Base-by-base conservation (phyloP, 192 early-diverging fungal species). In the Phlyctochytrium arcticum region DNA sequence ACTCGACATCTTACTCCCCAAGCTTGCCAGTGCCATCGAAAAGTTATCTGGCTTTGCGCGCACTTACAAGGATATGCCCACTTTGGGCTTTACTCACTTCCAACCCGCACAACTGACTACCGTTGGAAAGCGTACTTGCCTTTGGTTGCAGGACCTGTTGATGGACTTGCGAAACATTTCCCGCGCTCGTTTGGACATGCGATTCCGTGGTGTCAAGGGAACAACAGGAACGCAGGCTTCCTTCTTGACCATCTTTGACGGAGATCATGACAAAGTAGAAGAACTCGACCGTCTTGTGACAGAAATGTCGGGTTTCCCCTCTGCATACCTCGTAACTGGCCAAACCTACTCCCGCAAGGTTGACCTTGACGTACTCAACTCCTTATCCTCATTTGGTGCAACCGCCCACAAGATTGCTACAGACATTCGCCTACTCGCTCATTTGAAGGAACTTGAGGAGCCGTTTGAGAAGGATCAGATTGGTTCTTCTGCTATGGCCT, bases 401-500 rank as follows among this genome's bases (percentile, higher is more conserved):
- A 89, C 94, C 24, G 92, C 92, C 29, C 96, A 98, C 76, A 95
- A 95, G 72, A 94, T 97, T 48, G 94, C 94, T 1, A 93, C 94
- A 10, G 96, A 98, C 71, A 91, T 98, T 62, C 88, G 96, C 39
- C 81, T 98, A 35, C 80, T 98, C 62, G 96, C 94, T 24, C 91
- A 93, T 63, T 77, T 98, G 55, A 98, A 98, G 85, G 96, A 98
- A 69, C 83, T 98, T 42, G 96, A 98, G 77, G 96, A 98, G 75
- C 96, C 96, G 24, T 98, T 98, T 57, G 96, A 98, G 78, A 95
- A 94, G 82, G 93, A 98, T 77, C 96, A 98, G 79, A 98, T 98
- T 59, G 95, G 96, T 6, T 91, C 89, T 29, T 94, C 91, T 27
- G 96, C 96, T 59, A 98, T 98, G 96, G 96, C 96, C 59, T 98